Conservation (phyloP, 176 grass and related monocot species). For the Aegilops speltoides region DNA sequence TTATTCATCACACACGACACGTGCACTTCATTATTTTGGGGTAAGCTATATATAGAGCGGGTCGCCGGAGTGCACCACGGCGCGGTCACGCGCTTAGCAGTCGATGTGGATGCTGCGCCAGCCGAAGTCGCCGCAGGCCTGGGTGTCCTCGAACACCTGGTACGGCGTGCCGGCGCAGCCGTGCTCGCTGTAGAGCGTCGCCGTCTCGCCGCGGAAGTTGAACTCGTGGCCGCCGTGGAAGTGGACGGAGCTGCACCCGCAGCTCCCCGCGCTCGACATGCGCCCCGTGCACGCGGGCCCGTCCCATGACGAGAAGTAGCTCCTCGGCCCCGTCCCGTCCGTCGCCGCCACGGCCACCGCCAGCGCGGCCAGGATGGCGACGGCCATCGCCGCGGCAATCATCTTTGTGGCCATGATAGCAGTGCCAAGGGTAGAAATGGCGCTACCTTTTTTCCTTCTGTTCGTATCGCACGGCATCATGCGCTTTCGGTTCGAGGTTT, state of each 20-base stretch:
- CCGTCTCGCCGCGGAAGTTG: constrained; percentile 37
- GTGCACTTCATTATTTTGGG: not conserved
- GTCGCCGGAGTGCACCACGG: not conserved
- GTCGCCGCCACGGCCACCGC: not conserved
- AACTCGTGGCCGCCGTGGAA: constrained; percentile 29
- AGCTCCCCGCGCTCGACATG: constrained; percentile 20
- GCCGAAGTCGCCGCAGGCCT: constrained; percentile 24
- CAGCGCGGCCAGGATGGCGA: not conserved
- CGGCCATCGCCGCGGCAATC: not conserved
- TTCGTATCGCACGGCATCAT: not conserved
- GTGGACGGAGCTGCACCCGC: constrained; percentile 12
- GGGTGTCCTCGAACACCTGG: constrained; percentile 34
- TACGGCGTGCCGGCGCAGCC: constrained; percentile 20
- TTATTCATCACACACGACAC: not conserved
- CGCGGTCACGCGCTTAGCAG: not conserved
- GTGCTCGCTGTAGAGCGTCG: constrained; percentile 7
- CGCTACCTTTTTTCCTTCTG: not conserved
- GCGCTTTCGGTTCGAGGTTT: not conserved
- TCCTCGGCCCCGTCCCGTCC: not conserved
- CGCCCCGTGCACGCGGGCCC: not conserved
- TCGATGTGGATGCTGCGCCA: constrained; percentile 38
- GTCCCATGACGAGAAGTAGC: constrained; percentile 31
- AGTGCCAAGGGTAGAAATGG: not conserved
- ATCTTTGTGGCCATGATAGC: not conserved
- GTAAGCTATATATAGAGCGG: not conserved